Percentiles rank a stretch among this genome's conserved stretches.
Conservation (phyloP, 805 yeast species). For the Babjeviella inositovora region DNA sequence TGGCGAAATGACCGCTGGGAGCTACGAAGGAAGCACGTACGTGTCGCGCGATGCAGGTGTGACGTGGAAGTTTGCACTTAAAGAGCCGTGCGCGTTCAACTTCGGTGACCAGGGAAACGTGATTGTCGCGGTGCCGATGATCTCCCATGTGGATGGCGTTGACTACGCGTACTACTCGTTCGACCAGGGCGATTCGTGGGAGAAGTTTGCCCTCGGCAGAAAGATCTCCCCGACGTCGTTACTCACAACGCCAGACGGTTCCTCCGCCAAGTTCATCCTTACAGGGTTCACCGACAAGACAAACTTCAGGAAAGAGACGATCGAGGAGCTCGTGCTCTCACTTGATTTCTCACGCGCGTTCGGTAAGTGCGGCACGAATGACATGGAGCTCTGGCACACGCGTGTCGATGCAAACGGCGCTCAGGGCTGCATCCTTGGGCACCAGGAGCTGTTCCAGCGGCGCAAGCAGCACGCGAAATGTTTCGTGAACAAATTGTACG, state of each 20-base stretch:
- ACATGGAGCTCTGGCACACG: constrained; percentile 53
- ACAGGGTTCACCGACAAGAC: constrained; percentile 18
- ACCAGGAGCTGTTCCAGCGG: constrained; percentile 41
- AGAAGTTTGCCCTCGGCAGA: constrained; percentile 24
- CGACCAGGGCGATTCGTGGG: constrained; percentile 66
- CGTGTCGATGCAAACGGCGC: constrained; percentile 15
- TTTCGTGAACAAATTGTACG: constrained; percentile 29
- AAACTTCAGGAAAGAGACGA: constrained; percentile 2
- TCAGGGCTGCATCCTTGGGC: constrained; percentile 53
- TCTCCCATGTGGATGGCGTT: constrained; percentile 9
- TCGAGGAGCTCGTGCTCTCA: constrained; percentile 11
- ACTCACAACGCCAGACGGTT: constrained; percentile 54
- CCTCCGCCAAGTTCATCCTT: constrained; percentile 41
- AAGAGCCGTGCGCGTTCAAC: constrained; percentile 33
- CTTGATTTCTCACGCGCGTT: constrained; percentile 47
- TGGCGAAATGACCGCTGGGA: too few relatives aligned
- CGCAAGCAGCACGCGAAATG: constrained; percentile 55
- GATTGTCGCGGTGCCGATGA: constrained; percentile 38
- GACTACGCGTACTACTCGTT: constrained; percentile 33
- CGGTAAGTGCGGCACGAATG: constrained; percentile 15
- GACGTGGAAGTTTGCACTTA: constrained; percentile 45
- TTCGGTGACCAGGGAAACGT: constrained; percentile 74
- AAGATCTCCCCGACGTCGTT: constrained; percentile 22
- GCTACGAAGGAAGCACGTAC: constrained; percentile 24
- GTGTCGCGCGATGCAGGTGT: constrained; percentile 66